Evolutionary conservation across 495 filamentous ascomycete species (phyloP).

Genomic region (Bathelium albidoporum): DNA sequence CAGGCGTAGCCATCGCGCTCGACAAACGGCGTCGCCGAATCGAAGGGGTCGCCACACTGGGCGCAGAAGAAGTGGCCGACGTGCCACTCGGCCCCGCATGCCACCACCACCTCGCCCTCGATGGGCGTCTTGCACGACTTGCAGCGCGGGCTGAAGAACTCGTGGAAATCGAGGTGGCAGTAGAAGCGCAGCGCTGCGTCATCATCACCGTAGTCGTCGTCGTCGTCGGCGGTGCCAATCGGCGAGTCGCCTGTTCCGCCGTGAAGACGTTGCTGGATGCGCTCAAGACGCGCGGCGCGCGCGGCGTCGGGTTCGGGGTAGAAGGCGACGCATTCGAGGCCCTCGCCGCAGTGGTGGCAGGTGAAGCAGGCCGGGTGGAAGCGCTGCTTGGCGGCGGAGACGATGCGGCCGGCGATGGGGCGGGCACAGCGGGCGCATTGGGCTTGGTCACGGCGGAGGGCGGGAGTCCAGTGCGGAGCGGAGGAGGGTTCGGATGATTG

Average conservation of each 20-base stretch:
- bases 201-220: slow-evolving; percentile 51
- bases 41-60: slow-evolving; percentile 95
- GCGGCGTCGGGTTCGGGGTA: slow-evolving; percentile 74
- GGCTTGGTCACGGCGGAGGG: slow-evolving; percentile 56
- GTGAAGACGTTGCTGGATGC: slow-evolving; percentile 47
- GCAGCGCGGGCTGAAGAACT: slow-evolving; percentile 83
- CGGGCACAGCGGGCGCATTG: slow-evolving; percentile 74
- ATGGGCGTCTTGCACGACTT: slow-evolving; percentile 98
- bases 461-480: slow-evolving; percentile 37
- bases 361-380: slow-evolving; percentile 93
- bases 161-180: slow-evolving; percentile 97
- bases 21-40: slow-evolving; percentile 71
- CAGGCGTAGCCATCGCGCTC: slow-evolving; percentile 99
- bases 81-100: slow-evolving; percentile 91
- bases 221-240: slow-evolving; percentile 55
- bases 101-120: slow-evolving; percentile 86
- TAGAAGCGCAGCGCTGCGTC: slow-evolving; percentile 71
- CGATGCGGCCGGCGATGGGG: slow-evolving; percentile 80
- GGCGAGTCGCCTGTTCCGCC: slow-evolving; percentile 38
- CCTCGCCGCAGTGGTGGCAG: slow-evolving; percentile 78
- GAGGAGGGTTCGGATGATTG: slow-evolving; percentile 26
- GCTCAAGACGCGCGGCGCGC: slow-evolving; percentile 57
- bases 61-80: slow-evolving; percentile 99
- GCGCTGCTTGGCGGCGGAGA: slow-evolving; percentile 64
- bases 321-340: slow-evolving; percentile 90